Percentiles rank a stretch among this genome's conserved stretches.
These are phyloP conservation scores for Epichloe typhina DNA, from an alignment of 2,329 filamentous ascomycete genomes.

Conservation along the genomic window DNA sequence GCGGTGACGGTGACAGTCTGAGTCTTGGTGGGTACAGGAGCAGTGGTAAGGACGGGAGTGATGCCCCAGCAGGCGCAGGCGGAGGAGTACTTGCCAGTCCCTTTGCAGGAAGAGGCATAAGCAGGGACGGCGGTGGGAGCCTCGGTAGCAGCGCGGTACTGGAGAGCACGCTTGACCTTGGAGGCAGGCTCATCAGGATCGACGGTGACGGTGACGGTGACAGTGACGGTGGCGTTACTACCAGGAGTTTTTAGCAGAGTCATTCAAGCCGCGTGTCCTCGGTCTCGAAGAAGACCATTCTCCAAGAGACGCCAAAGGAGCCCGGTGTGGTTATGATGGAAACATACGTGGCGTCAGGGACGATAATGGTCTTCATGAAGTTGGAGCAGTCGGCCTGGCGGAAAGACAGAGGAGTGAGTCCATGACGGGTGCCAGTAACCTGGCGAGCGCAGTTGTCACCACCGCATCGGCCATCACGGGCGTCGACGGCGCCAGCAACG, in stretches of 20 bases:
- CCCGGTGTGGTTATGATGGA: background rate
- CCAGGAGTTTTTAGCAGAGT: background rate
- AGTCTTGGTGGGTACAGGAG: slow-evolving; percentile 25
- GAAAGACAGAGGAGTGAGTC: slow-evolving; percentile 19
- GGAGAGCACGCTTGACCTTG: slow-evolving; percentile 16
- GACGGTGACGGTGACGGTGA: slow-evolving; percentile 26
- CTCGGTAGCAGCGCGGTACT: slow-evolving; percentile 19
- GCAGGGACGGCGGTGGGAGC: slow-evolving; percentile 22
- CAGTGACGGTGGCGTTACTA: slow-evolving; percentile 24
- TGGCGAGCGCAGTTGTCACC: slow-evolving; percentile 35
- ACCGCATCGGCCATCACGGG: slow-evolving; percentile 20
- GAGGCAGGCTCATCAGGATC: slow-evolving; percentile 17
- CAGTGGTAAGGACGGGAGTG: slow-evolving; percentile 25
- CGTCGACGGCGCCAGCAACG: slow-evolving; percentile 22
- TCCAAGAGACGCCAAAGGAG: background rate
- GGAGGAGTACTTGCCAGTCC: slow-evolving; percentile 23
- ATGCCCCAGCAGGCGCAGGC: slow-evolving; percentile 33
- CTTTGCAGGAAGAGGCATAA: slow-evolving; percentile 27
- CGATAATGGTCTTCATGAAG: slow-evolving; percentile 27
- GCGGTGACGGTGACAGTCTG: slow-evolving; percentile 27
- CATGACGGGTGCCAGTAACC: slow-evolving; percentile 28
- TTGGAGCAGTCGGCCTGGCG: slow-evolving; percentile 28
- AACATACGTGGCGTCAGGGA: slow-evolving; percentile 27
- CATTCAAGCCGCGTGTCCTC: background rate
- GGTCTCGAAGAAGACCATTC: background rate